These are phyloP conservation scores for Candida ascalaphidarum DNA, from an alignment of 805 yeast species.

Conservation along the genomic window DNA sequence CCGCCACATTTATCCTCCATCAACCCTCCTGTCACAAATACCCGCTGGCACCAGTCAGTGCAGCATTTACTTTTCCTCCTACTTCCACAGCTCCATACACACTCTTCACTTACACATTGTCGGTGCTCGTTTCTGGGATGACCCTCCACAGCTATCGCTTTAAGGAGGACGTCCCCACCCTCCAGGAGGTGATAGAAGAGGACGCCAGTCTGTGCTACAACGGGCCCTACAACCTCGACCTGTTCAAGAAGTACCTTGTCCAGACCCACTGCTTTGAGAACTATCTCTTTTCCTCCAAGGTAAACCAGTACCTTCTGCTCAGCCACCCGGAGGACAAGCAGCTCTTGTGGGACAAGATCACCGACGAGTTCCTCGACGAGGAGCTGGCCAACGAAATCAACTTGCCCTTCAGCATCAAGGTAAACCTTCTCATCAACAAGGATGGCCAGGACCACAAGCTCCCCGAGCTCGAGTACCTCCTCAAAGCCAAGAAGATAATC, in stretches of 20 bases:
- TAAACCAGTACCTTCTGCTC: constrained; percentile 9
- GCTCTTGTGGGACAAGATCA: constrained; percentile 18
- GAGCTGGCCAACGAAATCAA: constrained; percentile 26
- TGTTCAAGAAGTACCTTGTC: constrained; percentile 18
- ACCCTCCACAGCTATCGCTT: no score
- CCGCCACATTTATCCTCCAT: no score
- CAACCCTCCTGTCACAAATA: no score
- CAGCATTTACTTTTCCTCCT: no score
- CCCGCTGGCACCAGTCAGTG: no score
- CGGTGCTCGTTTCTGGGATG: no score
- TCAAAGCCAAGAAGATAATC: constrained; percentile 9
- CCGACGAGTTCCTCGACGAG: constrained; percentile 15
- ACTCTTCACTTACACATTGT: no score
- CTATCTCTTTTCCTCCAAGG: constrained; percentile 21
- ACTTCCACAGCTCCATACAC: no score
- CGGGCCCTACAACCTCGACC: constrained; percentile 9
- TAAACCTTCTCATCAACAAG: no score
- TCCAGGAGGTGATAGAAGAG: no score
- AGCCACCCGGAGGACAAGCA: constrained; percentile 1
- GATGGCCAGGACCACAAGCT: constrained; percentile 14
- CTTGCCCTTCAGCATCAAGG: constrained; percentile 17
- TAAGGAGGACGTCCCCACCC: no score
- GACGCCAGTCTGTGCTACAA: constrained; percentile 3
- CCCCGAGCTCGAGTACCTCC: constrained; percentile 5
- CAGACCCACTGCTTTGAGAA: constrained; percentile 29